Evolutionary conservation across 345 rosid species (phyloP), one percentile per base, ranked within the genome.

Genomic region (Corchorus olitorius): DNA sequence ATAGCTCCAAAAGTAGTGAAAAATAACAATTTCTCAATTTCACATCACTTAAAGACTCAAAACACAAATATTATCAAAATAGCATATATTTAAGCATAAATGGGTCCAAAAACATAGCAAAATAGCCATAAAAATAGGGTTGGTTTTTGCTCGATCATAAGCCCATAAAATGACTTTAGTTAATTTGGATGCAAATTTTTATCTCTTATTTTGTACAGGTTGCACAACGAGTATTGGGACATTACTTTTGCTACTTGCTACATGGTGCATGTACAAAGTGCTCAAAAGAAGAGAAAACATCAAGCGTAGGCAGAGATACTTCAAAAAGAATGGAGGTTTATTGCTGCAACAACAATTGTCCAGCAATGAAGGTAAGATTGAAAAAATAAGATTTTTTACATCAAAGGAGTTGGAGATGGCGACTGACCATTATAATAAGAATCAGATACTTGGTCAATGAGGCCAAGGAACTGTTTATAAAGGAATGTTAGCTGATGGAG

Each of bases 391-490:
- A 61, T 20, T 61, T 2, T 61, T 61, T 19, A 27, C 35, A 8
- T 61, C 65, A 60, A 73, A 27, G 33, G 76, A 73, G 63, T 72
- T 72, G 37, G 65, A 56, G 22, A 58, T 22, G 65, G 76, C 76
- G 4, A 73, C 76, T 9, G 76, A 73, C 43, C 6, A 73, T 3
- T 27, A 61, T 77, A 48, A n/a, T 15, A 58, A 37, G 54, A 58
- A 73, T 16, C 48, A 66, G 58, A 59, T 73, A 9, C 15, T 73
- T 43, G 76, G 66, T 19, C 55, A 59, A 43, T 66, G 55, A 0
- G 76, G 76, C 1, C 76, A 73, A 73, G 76, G 71, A 72, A 63
- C 76, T n/a, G n/a, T n/a, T n/a, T n/a, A n/a, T n/a, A n/a, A n/a
- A n/a, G n/a, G 76, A 33, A 73, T 73, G 67, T 27, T 73, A 50